Conservation (phyloP, 441 rosid species). For the Viola pubescens region DNA sequence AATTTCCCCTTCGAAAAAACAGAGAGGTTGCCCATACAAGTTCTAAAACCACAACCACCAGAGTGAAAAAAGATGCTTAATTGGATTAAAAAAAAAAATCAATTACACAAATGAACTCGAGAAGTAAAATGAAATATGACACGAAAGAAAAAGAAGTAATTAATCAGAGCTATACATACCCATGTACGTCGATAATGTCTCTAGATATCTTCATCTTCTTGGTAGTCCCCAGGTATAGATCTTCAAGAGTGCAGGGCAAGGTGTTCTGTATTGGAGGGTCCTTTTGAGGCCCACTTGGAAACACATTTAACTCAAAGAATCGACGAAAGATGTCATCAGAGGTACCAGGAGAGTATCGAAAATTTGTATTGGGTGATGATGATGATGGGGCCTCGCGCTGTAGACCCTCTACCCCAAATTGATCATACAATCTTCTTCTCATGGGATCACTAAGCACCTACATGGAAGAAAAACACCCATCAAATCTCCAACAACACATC, state of each 20-base stretch:
- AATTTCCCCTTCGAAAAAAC: too few species aligned
- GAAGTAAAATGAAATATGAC: too few species aligned
- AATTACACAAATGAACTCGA: too few species aligned
- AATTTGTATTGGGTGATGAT: constrained; percentile 39
- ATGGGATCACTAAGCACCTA: constrained; percentile 82
- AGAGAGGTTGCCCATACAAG: too few species aligned
- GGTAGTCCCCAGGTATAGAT: constrained; percentile 63
- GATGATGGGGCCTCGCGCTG: constrained; percentile 69
- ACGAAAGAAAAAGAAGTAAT: too few species aligned
- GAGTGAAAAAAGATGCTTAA: too few species aligned
- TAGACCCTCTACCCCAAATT: constrained; percentile 74
- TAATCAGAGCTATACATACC: too few species aligned
- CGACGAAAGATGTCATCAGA: too few species aligned
- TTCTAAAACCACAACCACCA: too few species aligned
- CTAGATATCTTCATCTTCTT: constrained; percentile 84
- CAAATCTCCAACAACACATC: not conserved
- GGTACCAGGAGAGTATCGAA: too few species aligned
- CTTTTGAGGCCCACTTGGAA: constrained; percentile 43
- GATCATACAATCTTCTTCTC: constrained; percentile 67
- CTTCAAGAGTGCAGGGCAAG: constrained; percentile 75
- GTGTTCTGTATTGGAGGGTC: constrained; percentile 58
- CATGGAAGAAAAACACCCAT: not conserved
- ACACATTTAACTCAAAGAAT: too few species aligned
- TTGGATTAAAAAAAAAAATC: too few species aligned
- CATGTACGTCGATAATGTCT: constrained; percentile 44